Percentiles rank a stretch among this genome's conserved stretches.
Evolutionary conservation across 1,139 yeast species (phyloP).

Genomic region (Protomyces inouyei): DNA sequence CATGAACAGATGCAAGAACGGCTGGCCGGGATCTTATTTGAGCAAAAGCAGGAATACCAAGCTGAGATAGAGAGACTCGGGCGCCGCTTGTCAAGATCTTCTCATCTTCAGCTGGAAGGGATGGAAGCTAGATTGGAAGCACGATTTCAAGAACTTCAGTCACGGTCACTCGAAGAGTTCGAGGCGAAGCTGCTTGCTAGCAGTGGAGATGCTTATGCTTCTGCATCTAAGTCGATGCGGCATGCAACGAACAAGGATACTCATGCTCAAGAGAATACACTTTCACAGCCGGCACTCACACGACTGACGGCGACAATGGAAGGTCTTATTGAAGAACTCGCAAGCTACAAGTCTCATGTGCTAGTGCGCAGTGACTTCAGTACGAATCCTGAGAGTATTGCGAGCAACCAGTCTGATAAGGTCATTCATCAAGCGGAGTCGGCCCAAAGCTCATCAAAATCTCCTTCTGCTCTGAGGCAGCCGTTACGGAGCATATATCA

Average conservation of each 20-base stretch:
- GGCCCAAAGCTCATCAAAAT: no score
- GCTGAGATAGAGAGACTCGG: background rate
- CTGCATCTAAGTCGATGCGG: no score
- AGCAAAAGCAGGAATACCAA: background rate
- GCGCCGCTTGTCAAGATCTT: background rate
- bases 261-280: background rate
- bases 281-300: background rate
- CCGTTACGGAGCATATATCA: no score
- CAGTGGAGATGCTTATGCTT: no score
- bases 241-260: background rate
- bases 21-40: background rate
- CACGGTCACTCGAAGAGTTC: background rate
- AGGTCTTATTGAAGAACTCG: background rate
- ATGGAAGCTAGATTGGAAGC: background rate
- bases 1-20: slow-evolving; percentile 1
- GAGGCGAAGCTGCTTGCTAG: background rate
- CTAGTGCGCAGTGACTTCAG: no score
- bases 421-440: no score
- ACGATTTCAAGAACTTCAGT: background rate
- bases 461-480: no score
- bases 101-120: background rate
- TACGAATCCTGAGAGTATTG: no score
- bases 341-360: no score
- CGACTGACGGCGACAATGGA: background rate
- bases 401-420: no score